Base-by-base conservation (phyloP, 2,329 filamentous ascomycete genomes). In the Colletotrichum sp. region DNA sequence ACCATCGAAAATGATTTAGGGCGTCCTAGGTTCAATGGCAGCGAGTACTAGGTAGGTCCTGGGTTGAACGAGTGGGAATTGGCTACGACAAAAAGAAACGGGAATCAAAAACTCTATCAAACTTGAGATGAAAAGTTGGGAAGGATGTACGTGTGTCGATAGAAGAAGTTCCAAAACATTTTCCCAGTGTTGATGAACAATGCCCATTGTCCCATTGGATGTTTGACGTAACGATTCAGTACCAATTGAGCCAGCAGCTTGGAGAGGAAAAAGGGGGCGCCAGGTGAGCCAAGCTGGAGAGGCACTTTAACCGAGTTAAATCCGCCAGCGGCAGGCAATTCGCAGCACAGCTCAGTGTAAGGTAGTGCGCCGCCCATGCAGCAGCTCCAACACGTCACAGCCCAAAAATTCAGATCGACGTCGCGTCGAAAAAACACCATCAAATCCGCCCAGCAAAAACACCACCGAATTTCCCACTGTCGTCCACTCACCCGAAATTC, bases 381-480 rank as follows among this genome's bases (percentile, higher is more conserved):
- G 44, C 55, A 64, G 36, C 65, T 62, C 52, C 71, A 71, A 75
- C 75, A 77, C 75, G 75, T 76, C 72, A 76, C 75, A 67, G 12
- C 30, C 57, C 71, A 71, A 75, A 75, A 75, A 62, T 62, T 77
- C 55, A 28, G 18, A 39, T 34, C 39, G 39, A 57, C 67, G 66
- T 71, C 75, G 75, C 75, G 75, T 75, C 72, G 12, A 44, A 67
- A 62, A 70, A 77, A 52, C 39, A 68, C 8, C n/a, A 26, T 66
- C 49, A 30, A 39, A 36, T 59, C 6, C n/a, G n/a, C 21, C 36
- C 0, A 3, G 21, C 6, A n/a, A 39, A 57, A 15, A 8, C 21
- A 59, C 1, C 28, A 34, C n/a, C 30, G 8, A 60, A 1, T 21
- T 30, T n/a, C 32, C 32, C 0, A 21, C 18, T 6, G 8, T 36